Conservation (phyloP, 2,329 filamentous ascomycete species). For the Monosporascus sp. region DNA sequence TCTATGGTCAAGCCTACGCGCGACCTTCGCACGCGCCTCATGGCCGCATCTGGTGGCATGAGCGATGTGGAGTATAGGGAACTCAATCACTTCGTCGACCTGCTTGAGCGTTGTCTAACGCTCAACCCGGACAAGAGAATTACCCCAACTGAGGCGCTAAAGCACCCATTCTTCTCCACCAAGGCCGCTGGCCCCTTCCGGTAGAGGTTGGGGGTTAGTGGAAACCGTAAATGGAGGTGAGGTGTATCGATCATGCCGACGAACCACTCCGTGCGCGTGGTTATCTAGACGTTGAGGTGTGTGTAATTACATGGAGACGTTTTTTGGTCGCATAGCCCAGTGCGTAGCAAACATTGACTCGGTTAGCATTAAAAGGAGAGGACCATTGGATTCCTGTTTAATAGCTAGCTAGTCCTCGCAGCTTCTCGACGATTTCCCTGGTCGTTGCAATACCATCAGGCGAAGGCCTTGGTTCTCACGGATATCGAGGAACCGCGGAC, state of each 20-base stretch:
- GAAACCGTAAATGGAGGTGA: too few species aligned
- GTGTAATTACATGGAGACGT: too few species aligned
- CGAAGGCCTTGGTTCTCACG: too few species aligned
- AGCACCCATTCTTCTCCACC: constrained; percentile 76
- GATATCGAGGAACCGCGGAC: too few species aligned
- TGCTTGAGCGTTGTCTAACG: constrained; percentile 81
- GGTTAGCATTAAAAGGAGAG: too few species aligned
- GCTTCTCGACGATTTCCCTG: too few species aligned
- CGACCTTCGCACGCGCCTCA: constrained; percentile 75
- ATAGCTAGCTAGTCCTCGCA: too few species aligned
- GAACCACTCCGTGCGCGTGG: not conserved
- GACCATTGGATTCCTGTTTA: too few species aligned
- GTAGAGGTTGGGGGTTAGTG: constrained; percentile 7
- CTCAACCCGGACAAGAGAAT: constrained; percentile 91
- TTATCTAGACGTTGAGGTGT: not conserved
- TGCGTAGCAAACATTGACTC: too few species aligned
- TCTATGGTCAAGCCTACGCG: constrained; percentile 69
- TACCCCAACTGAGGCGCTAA: constrained; percentile 78
- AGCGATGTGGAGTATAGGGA: constrained; percentile 70
- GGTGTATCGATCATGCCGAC: not conserved
- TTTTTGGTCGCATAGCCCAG: too few species aligned
- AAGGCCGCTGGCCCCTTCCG: constrained; percentile 24
- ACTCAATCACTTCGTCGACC: constrained; percentile 75
- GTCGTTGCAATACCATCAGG: too few species aligned
- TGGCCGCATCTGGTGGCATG: constrained; percentile 69